Evolutionary conservation across 345 rosid genomes (phyloP), one percentile per base, ranked within the genome.

Genomic region (Salix arbutifolia): DNA sequence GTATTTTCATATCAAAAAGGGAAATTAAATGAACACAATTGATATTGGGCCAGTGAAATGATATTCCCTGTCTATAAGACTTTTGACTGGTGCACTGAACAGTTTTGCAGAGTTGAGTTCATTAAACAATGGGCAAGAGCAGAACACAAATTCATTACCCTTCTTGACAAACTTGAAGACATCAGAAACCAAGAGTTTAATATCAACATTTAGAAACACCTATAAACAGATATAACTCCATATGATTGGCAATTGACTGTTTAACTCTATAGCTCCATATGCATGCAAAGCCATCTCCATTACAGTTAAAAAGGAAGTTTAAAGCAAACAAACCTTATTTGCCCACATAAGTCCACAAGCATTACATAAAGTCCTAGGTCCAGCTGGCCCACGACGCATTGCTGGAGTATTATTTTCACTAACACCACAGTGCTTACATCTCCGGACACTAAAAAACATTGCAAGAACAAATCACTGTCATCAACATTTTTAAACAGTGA

Each of bases 271-370:
- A 17, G n/a, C 48, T 35, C 50, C 23, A n/a, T 31, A 70, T 52
- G 30, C 48, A 56, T 26, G 58, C n/a, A 75, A 65, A 8, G 35
- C 67, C 72, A 72, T 23, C n/a, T 5, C 56, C 46, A 23, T 30
- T 9, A n/a, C 53, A 71, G 8, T 56, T 5, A 37, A 62, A 35
- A 11, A 70, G 60, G 38, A 28, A n/a, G 19, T 33, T 65, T 48
- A 67, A 21, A 53, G 46, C 75, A 74, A 62, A 77, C 71, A 40
- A 37, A 91, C 96, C 93, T 89, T 91, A 82, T 91, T 91, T 26
- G 96, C 93, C 96, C 96, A 91, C 96, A 91, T 91, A n/a, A 91
- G 89, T 65, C 96, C 96, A 73, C 96, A 91, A 7, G 96, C 96
- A 72, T 91, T 91, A 79, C 93, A 91, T 69, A 91, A 82, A 67